Conservation (phyloP, 148 eudicot genomes). For the Chenopodium suecicum region DNA sequence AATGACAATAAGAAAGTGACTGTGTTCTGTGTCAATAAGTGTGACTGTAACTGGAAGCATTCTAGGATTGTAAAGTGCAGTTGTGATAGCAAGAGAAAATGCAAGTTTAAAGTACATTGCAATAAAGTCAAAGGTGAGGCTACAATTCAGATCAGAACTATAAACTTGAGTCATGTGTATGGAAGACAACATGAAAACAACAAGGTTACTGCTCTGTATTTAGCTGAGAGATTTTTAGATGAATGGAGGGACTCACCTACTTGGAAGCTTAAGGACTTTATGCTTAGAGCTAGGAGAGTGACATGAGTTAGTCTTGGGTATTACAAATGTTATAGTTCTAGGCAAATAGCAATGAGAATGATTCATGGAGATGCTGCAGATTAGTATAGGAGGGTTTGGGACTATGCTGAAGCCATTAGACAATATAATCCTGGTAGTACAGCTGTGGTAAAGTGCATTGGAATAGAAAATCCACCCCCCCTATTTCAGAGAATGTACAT, state of each 20-base stretch:
- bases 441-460: not conserved
- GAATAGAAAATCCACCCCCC: not conserved
- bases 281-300: not conserved
- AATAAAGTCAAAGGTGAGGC: not conserved
- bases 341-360: not conserved
- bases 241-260: not conserved
- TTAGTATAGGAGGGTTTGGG: slow-evolving; percentile 6
- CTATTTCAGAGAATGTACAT: not conserved
- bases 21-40: not conserved
- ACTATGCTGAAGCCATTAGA: not conserved
- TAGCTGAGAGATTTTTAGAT: not conserved
- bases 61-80: not conserved
- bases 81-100: not conserved
- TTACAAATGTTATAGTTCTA: not conserved
- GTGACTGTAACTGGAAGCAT: not conserved
- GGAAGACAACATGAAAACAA: not conserved
- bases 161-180: not conserved
- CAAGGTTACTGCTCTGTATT: not conserved
- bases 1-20: not conserved
- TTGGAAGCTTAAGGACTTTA: not conserved
- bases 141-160: not conserved
- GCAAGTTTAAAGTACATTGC: not conserved
- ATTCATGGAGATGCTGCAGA: not conserved
- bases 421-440: not conserved
- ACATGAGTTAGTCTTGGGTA: not conserved